These are phyloP conservation scores for Xylaria hypoxylon DNA, from an alignment of 2,329 filamentous ascomycete species.

Conservation along the genomic window DNA sequence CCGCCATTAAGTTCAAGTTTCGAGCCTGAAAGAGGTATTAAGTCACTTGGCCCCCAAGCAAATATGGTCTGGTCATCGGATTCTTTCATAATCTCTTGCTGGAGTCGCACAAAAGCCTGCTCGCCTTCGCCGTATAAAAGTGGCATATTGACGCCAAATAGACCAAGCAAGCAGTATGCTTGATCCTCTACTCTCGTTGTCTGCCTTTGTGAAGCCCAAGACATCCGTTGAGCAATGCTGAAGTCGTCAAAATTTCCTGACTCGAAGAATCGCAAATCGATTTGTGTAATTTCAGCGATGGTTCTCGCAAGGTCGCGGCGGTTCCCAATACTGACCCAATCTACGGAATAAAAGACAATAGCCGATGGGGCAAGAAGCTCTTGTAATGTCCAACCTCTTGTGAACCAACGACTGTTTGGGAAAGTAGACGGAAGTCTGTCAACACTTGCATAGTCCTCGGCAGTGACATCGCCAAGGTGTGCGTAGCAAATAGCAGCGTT, in stretches of 20 bases:
- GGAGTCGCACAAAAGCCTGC: conserved; percentile 19
- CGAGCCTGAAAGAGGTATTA: too few relatives aligned
- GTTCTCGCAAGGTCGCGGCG: conserved; percentile 4
- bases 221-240: conserved; percentile 30
- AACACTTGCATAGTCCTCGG: not conserved
- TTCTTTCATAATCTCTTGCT: conserved; percentile 24
- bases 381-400: conserved; percentile 24
- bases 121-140: conserved; percentile 16
- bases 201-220: conserved; percentile 23
- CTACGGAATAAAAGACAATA: conserved; percentile 19
- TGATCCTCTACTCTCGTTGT: conserved; percentile 26
- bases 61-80: conserved; percentile 27
- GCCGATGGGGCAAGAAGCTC: conserved; percentile 20
- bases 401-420: conserved; percentile 16
- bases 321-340: conserved; percentile 15
- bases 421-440: not conserved
- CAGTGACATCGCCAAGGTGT: conserved; percentile 21
- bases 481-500: conserved; percentile 25
- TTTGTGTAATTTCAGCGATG: conserved; percentile 16
- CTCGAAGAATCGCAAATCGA: conserved; percentile 12
- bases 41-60: conserved; percentile 5
- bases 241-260: conserved; percentile 16
- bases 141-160: conserved; percentile 30
- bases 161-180: conserved; percentile 28
- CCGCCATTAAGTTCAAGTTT: not conserved